These are phyloP conservation scores for Kalanchoe fedtschenkoi DNA, from an alignment of 164 flowering plant species.

Conservation along the genomic window DNA sequence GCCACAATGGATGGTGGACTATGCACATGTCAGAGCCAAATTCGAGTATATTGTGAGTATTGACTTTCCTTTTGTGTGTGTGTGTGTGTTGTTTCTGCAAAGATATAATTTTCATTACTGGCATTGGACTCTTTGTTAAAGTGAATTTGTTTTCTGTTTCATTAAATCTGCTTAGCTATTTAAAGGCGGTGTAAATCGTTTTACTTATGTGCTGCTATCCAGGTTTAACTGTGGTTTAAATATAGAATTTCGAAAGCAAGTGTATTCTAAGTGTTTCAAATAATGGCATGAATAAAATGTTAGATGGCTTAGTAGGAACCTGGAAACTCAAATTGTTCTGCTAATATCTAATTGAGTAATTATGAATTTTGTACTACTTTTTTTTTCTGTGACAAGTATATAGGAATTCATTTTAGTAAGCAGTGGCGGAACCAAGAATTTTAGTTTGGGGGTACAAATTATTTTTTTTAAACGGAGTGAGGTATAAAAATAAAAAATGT, in stretches of 20 bases:
- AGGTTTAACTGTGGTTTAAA: neutral
- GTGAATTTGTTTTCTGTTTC: neutral
- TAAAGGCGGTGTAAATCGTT: neutral
- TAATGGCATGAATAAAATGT: neutral
- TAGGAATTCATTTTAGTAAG: neutral
- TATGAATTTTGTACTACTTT: neutral
- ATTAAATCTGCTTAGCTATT: neutral
- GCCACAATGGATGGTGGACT: conserved; percentile 5
- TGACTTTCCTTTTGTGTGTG: neutral
- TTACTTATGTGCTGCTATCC: neutral
- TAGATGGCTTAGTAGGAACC: neutral
- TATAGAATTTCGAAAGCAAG: neutral
- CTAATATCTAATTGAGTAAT: neutral
- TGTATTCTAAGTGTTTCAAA: neutral
- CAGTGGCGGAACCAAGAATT: too few relatives aligned
- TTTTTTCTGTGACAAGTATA: neutral
- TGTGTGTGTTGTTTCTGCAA: neutral
- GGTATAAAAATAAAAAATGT: too few relatives aligned
- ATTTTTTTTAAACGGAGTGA: too few relatives aligned
- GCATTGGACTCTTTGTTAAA: neutral
- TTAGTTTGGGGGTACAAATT: too few relatives aligned
- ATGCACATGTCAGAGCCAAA: neutral
- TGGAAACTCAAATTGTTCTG: neutral
- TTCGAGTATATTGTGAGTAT: neutral
- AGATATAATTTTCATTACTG: neutral